Evolutionary conservation across 2,329 filamentous ascomycete genomes (phyloP), one percentile per base, ranked within the genome.

Genomic region (Calonectria montana): DNA sequence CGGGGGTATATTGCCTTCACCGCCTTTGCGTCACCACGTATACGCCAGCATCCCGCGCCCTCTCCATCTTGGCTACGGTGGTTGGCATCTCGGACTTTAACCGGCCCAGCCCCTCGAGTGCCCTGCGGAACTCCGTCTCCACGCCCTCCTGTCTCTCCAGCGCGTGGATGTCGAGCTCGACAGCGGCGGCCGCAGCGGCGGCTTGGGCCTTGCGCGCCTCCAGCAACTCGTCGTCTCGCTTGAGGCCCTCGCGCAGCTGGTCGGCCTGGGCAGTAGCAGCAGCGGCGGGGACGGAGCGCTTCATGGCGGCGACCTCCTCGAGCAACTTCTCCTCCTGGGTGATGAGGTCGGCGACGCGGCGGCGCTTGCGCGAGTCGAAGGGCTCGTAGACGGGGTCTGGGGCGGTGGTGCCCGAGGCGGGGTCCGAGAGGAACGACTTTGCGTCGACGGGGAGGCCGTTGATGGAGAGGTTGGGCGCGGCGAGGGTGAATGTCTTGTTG

Each of bases 11-110:
- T 67, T 31, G 23, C 50, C 12, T 55, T 79, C 75, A 82, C 69
- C 78, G 74, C 21, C 79, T 77, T 39, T 80, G 77, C 29, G 79
- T 79, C 27, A 88, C 84, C 9, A 90, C 89, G 80, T 91, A 91
- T 75, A 89, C 86, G 18, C 88, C 89, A 25, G 90, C 91, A 18
- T 88, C 86, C 73, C 88, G 85, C 69, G 91, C 91, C 81, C 91
- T 86, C 84, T 92, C 91, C 88, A 92, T 92, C 81, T 87, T 89
- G 66, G 91, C 91, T 77, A 91, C 89, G 4, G 89, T 88, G 23
- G 89, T 86, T 18, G 91, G 90, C 88, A 93, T 89, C 41, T 89
- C 88, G 76, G 86, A 86, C 84, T 91, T 91, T 69, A 92, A 75
- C 74, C 86, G 81, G 3, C 83, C 87, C 67, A 92, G 77, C 18